A percentile compares a stretch with the other conserved stretches of the same genome.
These are phyloP conservation scores for Lactarius hengduanensis DNA, from an alignment of 768 basidiomycete species.

Conservation along the genomic window DNA sequence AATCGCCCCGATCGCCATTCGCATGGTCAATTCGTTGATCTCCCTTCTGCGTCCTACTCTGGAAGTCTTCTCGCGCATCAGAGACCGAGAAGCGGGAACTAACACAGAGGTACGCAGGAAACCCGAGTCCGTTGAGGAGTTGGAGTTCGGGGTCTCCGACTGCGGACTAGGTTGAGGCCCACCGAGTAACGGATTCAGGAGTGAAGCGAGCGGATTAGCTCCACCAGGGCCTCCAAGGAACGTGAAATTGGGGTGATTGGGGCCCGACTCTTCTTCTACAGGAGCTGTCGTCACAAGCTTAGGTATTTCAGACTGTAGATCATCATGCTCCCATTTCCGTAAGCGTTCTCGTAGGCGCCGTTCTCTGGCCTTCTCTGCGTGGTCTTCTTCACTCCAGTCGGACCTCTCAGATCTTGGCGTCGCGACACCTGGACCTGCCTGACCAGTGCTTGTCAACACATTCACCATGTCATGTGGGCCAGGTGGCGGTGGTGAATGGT, in stretches of 20 bases:
- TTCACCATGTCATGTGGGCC: conserved; percentile 41
- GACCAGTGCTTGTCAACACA: conserved; percentile 44
- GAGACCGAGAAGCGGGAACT: conserved; percentile 61
- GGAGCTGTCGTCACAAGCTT: conserved; percentile 42
- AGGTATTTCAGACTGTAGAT: conserved; percentile 67
- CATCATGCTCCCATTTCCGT: conserved; percentile 70
- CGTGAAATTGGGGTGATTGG: conserved; percentile 43
- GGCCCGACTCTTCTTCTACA: conserved; percentile 39
- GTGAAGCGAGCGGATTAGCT: conserved; percentile 39
- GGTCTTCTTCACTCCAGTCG: conserved; percentile 68
- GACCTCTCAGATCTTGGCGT: conserved; percentile 40
- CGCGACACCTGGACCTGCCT: conserved; percentile 36
- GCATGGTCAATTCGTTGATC: conserved; percentile 77
- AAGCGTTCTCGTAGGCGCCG: conserved; percentile 68
- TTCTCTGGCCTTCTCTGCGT: conserved; percentile 66
- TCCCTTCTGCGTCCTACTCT: conserved; percentile 66
- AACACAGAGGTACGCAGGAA: conserved; percentile 72
- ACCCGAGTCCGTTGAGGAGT: conserved; percentile 34
- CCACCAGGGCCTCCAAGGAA: conserved; percentile 47
- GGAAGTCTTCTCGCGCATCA: conserved; percentile 50
- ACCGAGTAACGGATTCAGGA: conserved; percentile 33
- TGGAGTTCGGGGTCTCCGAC: conserved; percentile 11
- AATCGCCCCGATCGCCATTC: conserved; percentile 77
- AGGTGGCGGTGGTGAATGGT: conserved; percentile 32
- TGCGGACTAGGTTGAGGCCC: conserved; percentile 29